Conservation (phyloP, 2,329 filamentous ascomycete species). For the Albifimbria verrucaria region DNA sequence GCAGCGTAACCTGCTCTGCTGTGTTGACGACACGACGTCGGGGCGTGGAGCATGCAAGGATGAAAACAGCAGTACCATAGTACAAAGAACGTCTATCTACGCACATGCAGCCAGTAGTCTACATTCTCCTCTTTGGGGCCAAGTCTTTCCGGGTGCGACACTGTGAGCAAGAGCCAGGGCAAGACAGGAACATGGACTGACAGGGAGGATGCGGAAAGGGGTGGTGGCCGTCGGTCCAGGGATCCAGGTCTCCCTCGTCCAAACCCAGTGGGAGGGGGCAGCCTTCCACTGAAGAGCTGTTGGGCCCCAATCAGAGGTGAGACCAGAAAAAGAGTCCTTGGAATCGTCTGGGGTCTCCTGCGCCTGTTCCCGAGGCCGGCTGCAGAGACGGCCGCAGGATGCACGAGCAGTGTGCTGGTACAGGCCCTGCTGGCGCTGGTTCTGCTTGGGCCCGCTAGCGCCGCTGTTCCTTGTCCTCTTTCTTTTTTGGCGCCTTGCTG, state of each 20-base stretch:
- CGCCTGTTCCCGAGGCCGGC: constrained; percentile 33
- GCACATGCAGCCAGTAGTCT: too few relatives aligned
- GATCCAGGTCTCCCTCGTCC: neutral
- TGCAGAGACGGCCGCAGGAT: constrained; percentile 37
- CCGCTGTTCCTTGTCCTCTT: neutral
- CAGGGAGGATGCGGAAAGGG: neutral
- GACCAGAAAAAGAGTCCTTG: neutral
- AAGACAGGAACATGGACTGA: too few relatives aligned
- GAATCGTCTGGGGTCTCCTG: constrained; percentile 26
- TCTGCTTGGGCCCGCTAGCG: constrained; percentile 10
- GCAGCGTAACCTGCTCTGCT: too few relatives aligned
- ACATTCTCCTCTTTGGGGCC: too few relatives aligned
- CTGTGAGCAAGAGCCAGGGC: too few relatives aligned
- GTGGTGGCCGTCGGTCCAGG: neutral
- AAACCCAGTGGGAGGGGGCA: neutral
- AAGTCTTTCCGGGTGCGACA: too few relatives aligned
- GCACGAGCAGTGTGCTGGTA: constrained; percentile 25
- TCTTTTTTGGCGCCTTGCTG: constrained; percentile 5
- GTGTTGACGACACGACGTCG: too few relatives aligned
- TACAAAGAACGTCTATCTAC: too few relatives aligned
- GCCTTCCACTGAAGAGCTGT: too few relatives aligned
- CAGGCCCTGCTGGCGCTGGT: neutral
- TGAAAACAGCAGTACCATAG: too few relatives aligned
- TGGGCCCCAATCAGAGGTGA: neutral
- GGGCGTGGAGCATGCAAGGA: too few relatives aligned